Evolutionary conservation across 2,329 filamentous ascomycete species (phyloP), one percentile per base, ranked within the genome.

Genomic region (Ceratocystis albifundus): DNA sequence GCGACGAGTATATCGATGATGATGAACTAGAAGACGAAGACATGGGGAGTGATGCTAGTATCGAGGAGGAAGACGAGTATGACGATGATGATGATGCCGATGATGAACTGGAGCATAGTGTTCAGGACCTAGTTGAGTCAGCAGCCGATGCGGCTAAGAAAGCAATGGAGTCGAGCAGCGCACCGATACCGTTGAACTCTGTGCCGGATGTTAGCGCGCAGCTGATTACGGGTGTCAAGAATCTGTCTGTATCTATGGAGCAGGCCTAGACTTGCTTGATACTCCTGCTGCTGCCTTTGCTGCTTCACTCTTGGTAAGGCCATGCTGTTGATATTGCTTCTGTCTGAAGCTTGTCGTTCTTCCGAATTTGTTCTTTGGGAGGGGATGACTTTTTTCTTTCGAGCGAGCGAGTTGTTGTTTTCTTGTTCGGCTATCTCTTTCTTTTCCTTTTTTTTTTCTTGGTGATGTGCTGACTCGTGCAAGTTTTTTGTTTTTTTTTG

Each of bases 1-100:
- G 80, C 7, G 77, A 80, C 32, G 79, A 77, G 1, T 81, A 82
- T 20, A 74, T 77, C 64, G 72, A 77, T 0, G 76, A 78, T 1
- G 75, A 76, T 3, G 77, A 73, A 45, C 77, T 79, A 66, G 62
- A 68, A 44, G 64, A 61, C 2, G 66, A 62, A 48, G 80, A 79
- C 2, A 74, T 74, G 36, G 73, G 74, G 17, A 72, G 75, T 45
- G 73, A 75, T 1, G 77, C 70, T 0, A 72, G 74, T 0, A 76
- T 77, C 0, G 75, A 75, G 6, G 72, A 77, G 3, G 77, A 80
- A 15, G 77, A 76, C 22, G 73, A 76, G 15, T 76, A 74, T 36
- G 74, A 76, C 68, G 75, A 73, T 36, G 78, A 78, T 15, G 66
- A 68, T 2, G 66, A 68, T 3, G 12, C 15, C 10, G 48, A 66